A percentile compares a stretch with the other conserved stretches of the same genome.
Conservation (phyloP, 768 basidiomycete genomes). For the Russula olivacea region DNA sequence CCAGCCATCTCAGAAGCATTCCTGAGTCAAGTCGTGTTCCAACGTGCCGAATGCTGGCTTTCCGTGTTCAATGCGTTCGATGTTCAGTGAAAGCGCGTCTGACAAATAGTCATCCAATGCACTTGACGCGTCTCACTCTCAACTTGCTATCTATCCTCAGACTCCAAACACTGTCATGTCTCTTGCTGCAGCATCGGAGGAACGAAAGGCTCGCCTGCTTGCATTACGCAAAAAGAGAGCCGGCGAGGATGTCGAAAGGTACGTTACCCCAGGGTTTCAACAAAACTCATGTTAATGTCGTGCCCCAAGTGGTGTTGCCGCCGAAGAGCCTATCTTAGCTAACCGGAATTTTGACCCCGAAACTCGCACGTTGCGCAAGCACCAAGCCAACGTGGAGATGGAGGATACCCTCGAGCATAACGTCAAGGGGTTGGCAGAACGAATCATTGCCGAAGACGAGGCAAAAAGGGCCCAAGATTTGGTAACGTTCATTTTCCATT, state of each 20-base stretch:
- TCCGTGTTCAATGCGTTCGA: neutral
- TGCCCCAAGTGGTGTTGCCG: conserved; percentile 15
- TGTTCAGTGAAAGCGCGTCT: neutral
- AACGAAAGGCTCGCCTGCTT: conserved; percentile 72
- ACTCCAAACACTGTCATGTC: conserved; percentile 40
- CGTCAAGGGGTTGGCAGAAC: conserved; percentile 77
- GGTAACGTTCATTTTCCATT: conserved; percentile 41
- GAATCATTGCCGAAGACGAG: conserved; percentile 83
- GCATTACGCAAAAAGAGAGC: conserved; percentile 71
- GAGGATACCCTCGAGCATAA: conserved; percentile 86
- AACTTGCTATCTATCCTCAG: neutral
- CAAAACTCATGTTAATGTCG: neutral
- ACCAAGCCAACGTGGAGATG: conserved; percentile 49
- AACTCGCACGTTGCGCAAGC: conserved; percentile 72
- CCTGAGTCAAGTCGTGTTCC: neutral
- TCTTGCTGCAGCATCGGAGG: conserved; percentile 71
- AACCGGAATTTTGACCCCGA: conserved; percentile 88
- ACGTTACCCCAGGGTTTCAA: conserved; percentile 30
- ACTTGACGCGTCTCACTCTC: neutral
- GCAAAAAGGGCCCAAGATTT: conserved; percentile 80
- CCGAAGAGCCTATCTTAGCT: conserved; percentile 47
- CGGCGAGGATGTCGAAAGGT: conserved; percentile 45
- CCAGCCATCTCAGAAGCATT: conserved; percentile 34
- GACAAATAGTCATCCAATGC: conserved; percentile 23
- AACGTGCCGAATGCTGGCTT: neutral